Conservation (phyloP, 176 grass and related monocot genomes). For the Zoysia pacifica region DNA sequence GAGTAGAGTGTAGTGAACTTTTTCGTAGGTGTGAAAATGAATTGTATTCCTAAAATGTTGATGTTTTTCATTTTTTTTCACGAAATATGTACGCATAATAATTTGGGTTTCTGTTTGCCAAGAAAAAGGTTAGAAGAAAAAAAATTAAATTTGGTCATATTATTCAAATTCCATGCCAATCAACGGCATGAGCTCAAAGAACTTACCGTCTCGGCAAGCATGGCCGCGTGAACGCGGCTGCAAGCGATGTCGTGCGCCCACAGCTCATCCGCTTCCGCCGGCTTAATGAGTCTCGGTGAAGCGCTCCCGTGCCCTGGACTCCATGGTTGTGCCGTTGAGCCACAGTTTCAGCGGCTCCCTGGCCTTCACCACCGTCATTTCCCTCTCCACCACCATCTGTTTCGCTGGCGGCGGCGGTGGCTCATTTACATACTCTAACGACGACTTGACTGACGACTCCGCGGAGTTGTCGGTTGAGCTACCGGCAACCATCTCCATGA, state of each 20-base stretch:
- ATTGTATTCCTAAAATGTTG: too few relatives aligned
- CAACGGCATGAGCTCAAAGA: background rate
- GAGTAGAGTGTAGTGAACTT: too few relatives aligned
- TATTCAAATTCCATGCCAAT: too few relatives aligned
- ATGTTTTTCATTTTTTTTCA: too few relatives aligned
- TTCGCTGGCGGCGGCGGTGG: background rate
- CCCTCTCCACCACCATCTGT: slow-evolving; percentile 3
- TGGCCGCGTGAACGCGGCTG: slow-evolving; percentile 51
- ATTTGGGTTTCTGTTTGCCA: too few relatives aligned
- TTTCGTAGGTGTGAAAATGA: too few relatives aligned
- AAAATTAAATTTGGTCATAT: too few relatives aligned
- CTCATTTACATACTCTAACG: slow-evolving; percentile 40
- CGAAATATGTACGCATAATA: too few relatives aligned
- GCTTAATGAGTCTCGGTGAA: slow-evolving; percentile 37
- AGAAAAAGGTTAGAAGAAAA: too few relatives aligned
- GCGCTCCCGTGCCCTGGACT: slow-evolving; percentile 16
- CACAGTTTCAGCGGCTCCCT: slow-evolving; percentile 15
- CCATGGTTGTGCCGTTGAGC: slow-evolving; percentile 35
- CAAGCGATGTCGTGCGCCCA: slow-evolving; percentile 52
- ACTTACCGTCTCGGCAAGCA: slow-evolving; percentile 55
- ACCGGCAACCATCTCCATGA: slow-evolving; percentile 50
- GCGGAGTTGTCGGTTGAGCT: slow-evolving; percentile 37
- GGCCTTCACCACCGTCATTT: background rate
- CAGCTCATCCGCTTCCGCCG: slow-evolving; percentile 35
- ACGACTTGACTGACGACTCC: slow-evolving; percentile 44